A percentile compares a stretch with the other conserved stretches of the same genome.
These are phyloP conservation scores for Thraustotheca clavata DNA, from an alignment of 352 stramenopile genomes.

Conservation along the genomic window DNA sequence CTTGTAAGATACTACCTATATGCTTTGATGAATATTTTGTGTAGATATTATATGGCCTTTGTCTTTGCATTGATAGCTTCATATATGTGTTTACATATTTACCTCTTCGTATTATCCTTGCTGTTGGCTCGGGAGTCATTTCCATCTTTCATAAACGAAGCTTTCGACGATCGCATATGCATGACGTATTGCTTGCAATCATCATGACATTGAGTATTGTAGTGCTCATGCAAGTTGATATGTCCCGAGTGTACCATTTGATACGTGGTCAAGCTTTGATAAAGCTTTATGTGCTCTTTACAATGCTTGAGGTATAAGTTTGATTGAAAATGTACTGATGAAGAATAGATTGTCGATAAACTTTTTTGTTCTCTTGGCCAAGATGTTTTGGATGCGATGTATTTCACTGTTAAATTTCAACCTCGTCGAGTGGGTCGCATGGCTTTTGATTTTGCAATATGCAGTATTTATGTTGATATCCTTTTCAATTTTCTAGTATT, in stretches of 20 bases:
- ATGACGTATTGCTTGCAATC: constrained; percentile 86
- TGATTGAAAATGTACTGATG: no score
- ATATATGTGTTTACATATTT: constrained; percentile 96
- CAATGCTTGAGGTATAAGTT: constrained; percentile 88
- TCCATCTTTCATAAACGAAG: constrained; percentile 61
- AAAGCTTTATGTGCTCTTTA: constrained; percentile 98
- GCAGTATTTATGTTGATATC: constrained; percentile 70
- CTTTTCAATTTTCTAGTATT: constrained; percentile 22
- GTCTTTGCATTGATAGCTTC: constrained; percentile 95
- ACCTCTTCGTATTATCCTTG: constrained; percentile 85
- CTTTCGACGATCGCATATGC: constrained; percentile 83
- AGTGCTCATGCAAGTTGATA: constrained; percentile 84
- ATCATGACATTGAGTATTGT: constrained; percentile 72
- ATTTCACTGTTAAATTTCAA: constrained; percentile 81
- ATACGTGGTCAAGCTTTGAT: constrained; percentile 97
- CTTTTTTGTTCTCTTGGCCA: constrained; percentile 95
- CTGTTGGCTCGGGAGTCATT: constrained; percentile 61
- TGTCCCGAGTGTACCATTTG: constrained; percentile 97
- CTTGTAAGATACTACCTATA: neutral
- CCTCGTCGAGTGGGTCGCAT: constrained; percentile 58
- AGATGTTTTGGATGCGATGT: constrained; percentile 94
- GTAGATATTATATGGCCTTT: constrained; percentile 87
- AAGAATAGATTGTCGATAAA: constrained; percentile 90
- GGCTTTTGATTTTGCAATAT: constrained; percentile 65
- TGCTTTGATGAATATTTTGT: neutral